A percentile compares a stretch with the other conserved stretches of the same genome.
phyloP scores from a whole-genome alignment of 208 protist genomes.

The Trypanosoma scelopori region DNA sequence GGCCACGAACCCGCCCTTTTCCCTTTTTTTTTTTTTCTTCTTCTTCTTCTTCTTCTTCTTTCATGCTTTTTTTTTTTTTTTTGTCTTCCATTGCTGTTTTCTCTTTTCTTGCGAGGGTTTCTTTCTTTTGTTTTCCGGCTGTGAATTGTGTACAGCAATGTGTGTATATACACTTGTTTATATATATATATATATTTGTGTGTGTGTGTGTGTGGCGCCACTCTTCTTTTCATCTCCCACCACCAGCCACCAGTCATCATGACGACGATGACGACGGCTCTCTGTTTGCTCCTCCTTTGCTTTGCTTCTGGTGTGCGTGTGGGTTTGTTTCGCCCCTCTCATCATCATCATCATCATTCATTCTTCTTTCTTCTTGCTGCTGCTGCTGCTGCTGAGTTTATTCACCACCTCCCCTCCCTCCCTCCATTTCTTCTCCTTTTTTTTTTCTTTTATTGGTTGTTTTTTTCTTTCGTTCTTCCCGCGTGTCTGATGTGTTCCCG shows the following conservation, averaged over 20 bases:
- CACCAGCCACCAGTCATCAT: too few species aligned
- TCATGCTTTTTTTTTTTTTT: slow-evolving; percentile 8
- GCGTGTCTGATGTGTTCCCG: too few species aligned
- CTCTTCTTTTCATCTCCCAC: background rate
- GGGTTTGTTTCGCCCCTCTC: too few species aligned
- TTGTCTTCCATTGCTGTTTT: background rate
- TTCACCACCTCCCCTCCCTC: background rate
- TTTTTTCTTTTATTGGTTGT: background rate
- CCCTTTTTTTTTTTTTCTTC: slow-evolving; percentile 7
- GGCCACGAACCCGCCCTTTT: background rate
- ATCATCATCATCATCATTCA: too few species aligned
- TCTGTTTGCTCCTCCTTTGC: too few species aligned
- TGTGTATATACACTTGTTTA: too few species aligned
- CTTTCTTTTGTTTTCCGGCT: background rate
- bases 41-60: too few species aligned
- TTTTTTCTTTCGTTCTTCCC: slow-evolving; percentile 2
- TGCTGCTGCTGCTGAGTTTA: too few species aligned
- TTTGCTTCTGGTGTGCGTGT: too few species aligned
- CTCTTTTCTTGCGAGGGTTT: slow-evolving; percentile 2
- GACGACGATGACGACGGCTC: too few species aligned
- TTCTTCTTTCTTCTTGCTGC: slow-evolving; percentile 7
- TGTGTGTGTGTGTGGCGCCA: background rate
- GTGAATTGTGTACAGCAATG: too few species aligned
- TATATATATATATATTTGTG: slow-evolving; percentile 3
- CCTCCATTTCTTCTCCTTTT: background rate